These are phyloP conservation scores for Nepenthes alata DNA, from an alignment of 179 eudicot genomes.

Conservation along the genomic window DNA sequence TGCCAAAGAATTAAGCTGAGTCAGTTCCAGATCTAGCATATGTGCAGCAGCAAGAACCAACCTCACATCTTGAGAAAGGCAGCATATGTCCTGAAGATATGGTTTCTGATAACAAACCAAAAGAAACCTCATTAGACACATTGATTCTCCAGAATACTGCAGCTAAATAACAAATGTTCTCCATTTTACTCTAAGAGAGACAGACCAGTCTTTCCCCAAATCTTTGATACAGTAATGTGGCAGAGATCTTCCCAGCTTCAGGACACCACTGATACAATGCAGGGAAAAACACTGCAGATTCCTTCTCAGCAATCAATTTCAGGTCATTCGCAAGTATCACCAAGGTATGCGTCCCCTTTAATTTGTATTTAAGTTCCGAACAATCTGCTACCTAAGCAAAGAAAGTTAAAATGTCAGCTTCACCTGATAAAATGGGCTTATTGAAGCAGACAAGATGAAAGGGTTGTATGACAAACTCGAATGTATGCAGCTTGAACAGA, in stretches of 20 bases:
- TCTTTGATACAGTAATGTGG: constrained; percentile 44
- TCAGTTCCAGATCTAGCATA: constrained; percentile 46
- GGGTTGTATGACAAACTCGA: constrained; percentile 38
- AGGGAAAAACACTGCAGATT: constrained; percentile 42
- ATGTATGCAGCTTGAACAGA: constrained; percentile 58
- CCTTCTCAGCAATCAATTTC: constrained; percentile 49
- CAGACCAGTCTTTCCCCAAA: constrained; percentile 75
- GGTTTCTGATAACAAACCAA: constrained; percentile 36
- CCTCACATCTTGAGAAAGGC: constrained; percentile 62
- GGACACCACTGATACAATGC: constrained; percentile 52
- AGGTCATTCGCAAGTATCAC: constrained; percentile 58
- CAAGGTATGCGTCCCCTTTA: constrained; percentile 44
- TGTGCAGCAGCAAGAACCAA: constrained; percentile 71
- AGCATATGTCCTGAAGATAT: constrained; percentile 43
- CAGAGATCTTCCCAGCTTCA: constrained; percentile 62
- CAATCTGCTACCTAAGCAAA: constrained; percentile 32
- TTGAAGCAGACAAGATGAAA: background rate
- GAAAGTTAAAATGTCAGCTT: constrained; percentile 6
- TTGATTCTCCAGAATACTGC: constrained; percentile 6
- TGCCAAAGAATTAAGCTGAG: constrained; percentile 37
- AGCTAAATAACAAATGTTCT: background rate
- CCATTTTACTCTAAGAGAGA: background rate
- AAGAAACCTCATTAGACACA: constrained; percentile 1
- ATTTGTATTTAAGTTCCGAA: constrained; percentile 31
- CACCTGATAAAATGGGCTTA: background rate